These are phyloP conservation scores for Pilatotrama ljubarskyi DNA, from an alignment of 768 basidiomycete species.

Conservation along the genomic window DNA sequence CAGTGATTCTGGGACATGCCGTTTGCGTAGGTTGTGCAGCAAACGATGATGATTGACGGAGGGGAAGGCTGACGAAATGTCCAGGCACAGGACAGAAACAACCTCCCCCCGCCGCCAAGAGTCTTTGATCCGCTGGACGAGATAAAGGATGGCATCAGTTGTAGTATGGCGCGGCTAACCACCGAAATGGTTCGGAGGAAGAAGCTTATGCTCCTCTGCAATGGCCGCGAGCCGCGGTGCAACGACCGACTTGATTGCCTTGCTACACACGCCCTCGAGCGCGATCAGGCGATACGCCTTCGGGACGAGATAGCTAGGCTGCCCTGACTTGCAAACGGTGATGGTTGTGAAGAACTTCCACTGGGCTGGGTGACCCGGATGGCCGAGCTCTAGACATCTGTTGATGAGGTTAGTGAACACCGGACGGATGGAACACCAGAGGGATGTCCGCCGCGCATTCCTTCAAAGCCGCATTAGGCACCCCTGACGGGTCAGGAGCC, in stretches of 20 bases:
- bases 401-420: neutral
- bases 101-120: slow-evolving; percentile 27
- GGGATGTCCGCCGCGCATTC: neutral
- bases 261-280: slow-evolving; percentile 29
- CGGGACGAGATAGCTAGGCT: slow-evolving; percentile 33
- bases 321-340: slow-evolving; percentile 38
- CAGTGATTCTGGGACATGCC: slow-evolving; percentile 15
- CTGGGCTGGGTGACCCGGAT: slow-evolving; percentile 16
- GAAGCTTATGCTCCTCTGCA: slow-evolving; percentile 5
- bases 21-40: slow-evolving; percentile 15
- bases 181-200: slow-evolving; percentile 27
- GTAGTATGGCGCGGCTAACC: slow-evolving; percentile 26
- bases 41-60: slow-evolving; percentile 15
- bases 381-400: neutral
- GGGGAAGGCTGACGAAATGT: slow-evolving; percentile 37
- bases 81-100: slow-evolving; percentile 31
- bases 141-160: slow-evolving; percentile 27
- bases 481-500: slow-evolving; percentile 25
- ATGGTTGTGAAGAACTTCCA: slow-evolving; percentile 33
- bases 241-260: slow-evolving; percentile 24
- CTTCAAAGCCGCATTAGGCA: slow-evolving; percentile 20
- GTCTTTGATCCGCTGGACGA: slow-evolving; percentile 22
- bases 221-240: neutral
- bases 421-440: too few relatives aligned
- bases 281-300: slow-evolving; percentile 41